A percentile compares a stretch with the other conserved stretches of the same genome.
Conservation (phyloP, 306 rosid species). For the Vigna trinervia region DNA sequence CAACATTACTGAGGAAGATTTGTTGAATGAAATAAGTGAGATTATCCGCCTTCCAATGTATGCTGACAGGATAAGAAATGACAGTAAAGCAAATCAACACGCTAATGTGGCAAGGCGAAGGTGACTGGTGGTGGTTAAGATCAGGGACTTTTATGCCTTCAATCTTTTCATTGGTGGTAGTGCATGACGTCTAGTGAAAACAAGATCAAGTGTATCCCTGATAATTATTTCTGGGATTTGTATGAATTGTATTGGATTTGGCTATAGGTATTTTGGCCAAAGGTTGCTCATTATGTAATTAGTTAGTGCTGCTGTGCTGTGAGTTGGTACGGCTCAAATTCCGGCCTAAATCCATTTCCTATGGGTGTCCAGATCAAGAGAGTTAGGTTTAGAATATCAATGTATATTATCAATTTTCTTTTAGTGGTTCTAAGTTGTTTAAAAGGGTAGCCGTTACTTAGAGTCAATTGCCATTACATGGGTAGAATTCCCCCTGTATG, state of each 20-base stretch:
- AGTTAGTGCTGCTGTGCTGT: conserved; percentile 59
- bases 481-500: conserved; percentile 42
- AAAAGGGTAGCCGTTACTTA: conserved; percentile 54
- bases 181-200: conserved; percentile 34
- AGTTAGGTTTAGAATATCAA: conserved; percentile 73
- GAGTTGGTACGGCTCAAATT: conserved; percentile 54
- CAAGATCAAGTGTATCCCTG: conserved; percentile 32
- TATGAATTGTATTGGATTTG: conserved; percentile 40
- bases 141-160: conserved; percentile 20
- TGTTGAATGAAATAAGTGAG: conserved; percentile 87
- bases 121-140: conserved; percentile 53
- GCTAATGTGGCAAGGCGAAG: conserved; percentile 67
- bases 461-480: conserved; percentile 41
- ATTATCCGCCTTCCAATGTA: conserved; percentile 97
- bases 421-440: conserved; percentile 57
- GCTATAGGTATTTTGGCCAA: conserved; percentile 46
- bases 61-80: conserved; percentile 84
- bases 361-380: conserved; percentile 65
- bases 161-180: conserved; percentile 35
- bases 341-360: conserved; percentile 56
- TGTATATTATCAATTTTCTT: conserved; percentile 68
- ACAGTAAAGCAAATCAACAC: conserved; percentile 83
- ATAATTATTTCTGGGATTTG: conserved; percentile 40
- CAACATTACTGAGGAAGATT: conserved; percentile 83
- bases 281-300: conserved; percentile 57